Conservation (phyloP, 2,329 filamentous ascomycete genomes). For the Diaporthe destruens region DNA sequence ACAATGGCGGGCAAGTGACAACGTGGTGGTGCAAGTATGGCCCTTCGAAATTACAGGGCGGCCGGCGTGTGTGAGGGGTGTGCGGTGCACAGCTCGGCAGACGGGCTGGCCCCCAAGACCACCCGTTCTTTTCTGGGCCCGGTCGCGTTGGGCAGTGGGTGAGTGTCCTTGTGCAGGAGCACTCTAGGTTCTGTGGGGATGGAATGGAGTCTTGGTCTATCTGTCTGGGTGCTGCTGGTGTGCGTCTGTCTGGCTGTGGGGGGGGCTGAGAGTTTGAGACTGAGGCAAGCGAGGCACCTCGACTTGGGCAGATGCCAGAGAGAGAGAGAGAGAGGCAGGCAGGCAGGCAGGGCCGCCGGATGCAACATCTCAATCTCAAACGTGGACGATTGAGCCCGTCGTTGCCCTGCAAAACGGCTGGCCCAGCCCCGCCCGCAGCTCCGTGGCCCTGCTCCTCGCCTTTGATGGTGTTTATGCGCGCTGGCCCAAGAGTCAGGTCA, state of each 20-base stretch:
- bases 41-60: slow-evolving; percentile 40
- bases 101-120: slow-evolving; percentile 14
- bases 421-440: slow-evolving; percentile 11
- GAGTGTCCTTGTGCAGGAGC: background rate
- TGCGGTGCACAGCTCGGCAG: slow-evolving; percentile 1
- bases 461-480: slow-evolving; percentile 16
- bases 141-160: slow-evolving; percentile 12
- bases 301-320: too few relatives aligned
- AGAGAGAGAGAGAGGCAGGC: background rate
- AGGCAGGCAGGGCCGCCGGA: background rate
- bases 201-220: too few relatives aligned
- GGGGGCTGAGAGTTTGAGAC: too few relatives aligned
- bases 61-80: slow-evolving; percentile 19
- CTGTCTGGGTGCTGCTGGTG: too few relatives aligned
- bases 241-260: too few relatives aligned
- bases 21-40: slow-evolving; percentile 39
- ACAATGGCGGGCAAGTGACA: slow-evolving; percentile 20
- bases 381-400: slow-evolving; percentile 25
- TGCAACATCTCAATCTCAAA: slow-evolving; percentile 35
- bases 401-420: slow-evolving; percentile 20
- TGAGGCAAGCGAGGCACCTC: background rate
- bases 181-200: background rate
- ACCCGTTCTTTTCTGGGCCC: background rate
- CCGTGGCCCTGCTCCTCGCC: background rate
- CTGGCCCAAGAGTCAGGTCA: slow-evolving; percentile 26